Evolutionary conservation across 352 stramenopile species (phyloP), one percentile per base, ranked within the genome.

Genomic region (Thraustochytrium striatum): DNA sequence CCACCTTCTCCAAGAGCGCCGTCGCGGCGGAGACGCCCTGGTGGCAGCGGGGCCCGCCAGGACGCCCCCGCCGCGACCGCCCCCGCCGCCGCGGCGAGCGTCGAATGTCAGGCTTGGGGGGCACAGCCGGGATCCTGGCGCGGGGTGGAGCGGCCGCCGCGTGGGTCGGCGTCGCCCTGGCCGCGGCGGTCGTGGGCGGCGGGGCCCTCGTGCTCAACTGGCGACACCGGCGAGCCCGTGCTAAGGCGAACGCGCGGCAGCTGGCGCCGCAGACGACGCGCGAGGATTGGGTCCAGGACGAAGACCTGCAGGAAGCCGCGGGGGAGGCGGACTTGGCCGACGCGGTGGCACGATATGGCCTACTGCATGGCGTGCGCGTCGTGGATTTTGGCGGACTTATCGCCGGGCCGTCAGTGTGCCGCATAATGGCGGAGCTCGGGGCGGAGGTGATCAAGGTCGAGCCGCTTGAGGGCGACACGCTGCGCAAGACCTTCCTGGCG

Each of bases 361-460:
- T 75, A 9, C 47, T 75, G 43, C 52, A 75, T 0, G 65, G 65
- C 8, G 52, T 75, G 11, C 44, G 65, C n/a, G 65, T 75, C 30
- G 43, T 75, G 21, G 65, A 75, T 13, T 43, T 75, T 11, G 8
- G 32, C 11, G 38, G 41, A 21, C 32, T 55, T 21, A 9, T 61
- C 1, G 65, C 65, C 13, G 65, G 11, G 21, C 65, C 65, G 5
- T 9, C 36, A 8, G 44, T 30, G n/a, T 19, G 19, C 5, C 65
- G 65, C 32, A 13, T 75, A 3, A 21, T 75, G 21, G 39, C 19
- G 5, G 65, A 75, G 5, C 52, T 62, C 16, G 65, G 65, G n/a
- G 65, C 65, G 3, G 65, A 75, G 65, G 65, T 75, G 11, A 75
- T 75, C 65, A 75, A 75, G 50, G 65, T 75, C 5, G 65, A 75